Conservation (phyloP, 139 green algal species). For the Bryopsis sp. region DNA sequence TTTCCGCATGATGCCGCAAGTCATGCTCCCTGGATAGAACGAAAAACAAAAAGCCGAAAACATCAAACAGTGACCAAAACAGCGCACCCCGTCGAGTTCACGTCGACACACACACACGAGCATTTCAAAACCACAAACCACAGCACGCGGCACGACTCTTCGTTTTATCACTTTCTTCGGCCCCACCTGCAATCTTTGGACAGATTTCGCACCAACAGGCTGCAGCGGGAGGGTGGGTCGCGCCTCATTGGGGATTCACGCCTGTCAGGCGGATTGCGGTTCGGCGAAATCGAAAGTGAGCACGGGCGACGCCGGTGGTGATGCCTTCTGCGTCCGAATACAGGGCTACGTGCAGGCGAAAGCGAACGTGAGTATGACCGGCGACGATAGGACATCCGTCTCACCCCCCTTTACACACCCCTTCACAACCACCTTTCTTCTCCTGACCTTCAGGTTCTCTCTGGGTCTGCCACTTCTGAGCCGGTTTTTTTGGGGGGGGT, state of each 20-base stretch:
- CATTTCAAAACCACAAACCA: background rate
- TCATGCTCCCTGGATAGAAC: conserved; percentile 27
- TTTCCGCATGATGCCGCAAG: conserved; percentile 29
- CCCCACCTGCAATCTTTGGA: background rate
- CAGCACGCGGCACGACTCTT: background rate
- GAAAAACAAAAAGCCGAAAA: background rate
- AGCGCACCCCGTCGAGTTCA: background rate
- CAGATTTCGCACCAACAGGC: conserved; percentile 8
- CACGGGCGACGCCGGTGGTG: background rate
- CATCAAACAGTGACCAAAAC: background rate
- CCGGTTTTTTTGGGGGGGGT: too few relatives aligned
- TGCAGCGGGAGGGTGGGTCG: conserved; percentile 4
- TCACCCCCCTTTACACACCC: too few relatives aligned
- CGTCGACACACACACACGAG: background rate
- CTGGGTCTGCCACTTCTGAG: too few relatives aligned
- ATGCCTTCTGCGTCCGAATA: too few relatives aligned
- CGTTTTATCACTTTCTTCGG: background rate
- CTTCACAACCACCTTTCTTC: too few relatives aligned
- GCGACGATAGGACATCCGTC: background rate
- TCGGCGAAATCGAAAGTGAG: background rate
- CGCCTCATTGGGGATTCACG: background rate
- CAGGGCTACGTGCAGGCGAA: background rate
- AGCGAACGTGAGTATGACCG: background rate
- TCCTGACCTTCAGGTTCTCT: too few relatives aligned
- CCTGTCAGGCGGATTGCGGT: background rate